Conservation (phyloP, 2,329 filamentous ascomycete species). For the Colletotrichum godetiae region DNA sequence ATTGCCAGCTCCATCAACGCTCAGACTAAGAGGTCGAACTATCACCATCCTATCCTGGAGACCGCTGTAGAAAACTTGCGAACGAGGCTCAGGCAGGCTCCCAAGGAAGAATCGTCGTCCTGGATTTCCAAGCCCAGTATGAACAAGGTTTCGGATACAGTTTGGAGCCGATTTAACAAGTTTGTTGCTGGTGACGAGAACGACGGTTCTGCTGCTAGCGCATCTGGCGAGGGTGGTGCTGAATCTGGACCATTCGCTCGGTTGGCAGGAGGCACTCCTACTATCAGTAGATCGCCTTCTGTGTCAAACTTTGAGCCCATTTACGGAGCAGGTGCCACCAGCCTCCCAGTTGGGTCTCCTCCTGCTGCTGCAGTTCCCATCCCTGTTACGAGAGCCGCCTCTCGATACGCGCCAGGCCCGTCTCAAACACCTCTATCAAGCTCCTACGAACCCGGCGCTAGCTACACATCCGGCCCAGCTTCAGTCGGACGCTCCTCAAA, state of each 20-base stretch:
- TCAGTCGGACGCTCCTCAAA: slow-evolving; percentile 37
- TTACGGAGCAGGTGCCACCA: slow-evolving; percentile 68
- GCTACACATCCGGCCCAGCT: not conserved
- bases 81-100: slow-evolving; percentile 85
- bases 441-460: slow-evolving; percentile 9
- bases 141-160: slow-evolving; percentile 91
- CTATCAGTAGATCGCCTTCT: slow-evolving; percentile 79
- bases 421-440: slow-evolving; percentile 42
- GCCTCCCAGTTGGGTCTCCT: slow-evolving; percentile 43
- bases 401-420: slow-evolving; percentile 61
- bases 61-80: slow-evolving; percentile 84
- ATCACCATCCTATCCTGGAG: slow-evolving; percentile 83
- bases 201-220: slow-evolving; percentile 69
- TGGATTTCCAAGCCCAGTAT: slow-evolving; percentile 97
- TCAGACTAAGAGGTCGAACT: slow-evolving; percentile 85
- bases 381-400: slow-evolving; percentile 55
- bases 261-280: slow-evolving; percentile 80
- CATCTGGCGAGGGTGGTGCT: slow-evolving; percentile 64
- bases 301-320: slow-evolving; percentile 74
- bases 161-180: slow-evolving; percentile 94
- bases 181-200: slow-evolving; percentile 94
- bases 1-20: slow-evolving; percentile 81
- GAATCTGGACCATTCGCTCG: slow-evolving; percentile 85
- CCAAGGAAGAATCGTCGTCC: slow-evolving; percentile 82
- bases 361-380: slow-evolving; percentile 49